A percentile compares a stretch with the other conserved stretches of the same genome.
These are phyloP conservation scores for Ammopiptanthus mongolicus DNA, from an alignment of 306 rosid genomes.

Conservation along the genomic window DNA sequence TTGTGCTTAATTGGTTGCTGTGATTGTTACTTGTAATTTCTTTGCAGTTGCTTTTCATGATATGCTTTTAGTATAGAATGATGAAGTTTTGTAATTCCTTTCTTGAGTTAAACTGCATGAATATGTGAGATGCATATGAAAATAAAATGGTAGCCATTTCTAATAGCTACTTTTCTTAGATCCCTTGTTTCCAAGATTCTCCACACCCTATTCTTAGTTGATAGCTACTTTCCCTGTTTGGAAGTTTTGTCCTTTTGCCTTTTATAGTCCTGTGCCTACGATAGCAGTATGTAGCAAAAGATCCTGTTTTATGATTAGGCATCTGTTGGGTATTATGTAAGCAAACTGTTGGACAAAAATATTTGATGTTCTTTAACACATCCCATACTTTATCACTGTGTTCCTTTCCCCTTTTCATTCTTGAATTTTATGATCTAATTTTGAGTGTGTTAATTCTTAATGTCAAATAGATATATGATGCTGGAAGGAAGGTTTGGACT, in stretches of 20 bases:
- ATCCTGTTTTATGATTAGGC: neutral
- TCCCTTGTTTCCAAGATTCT: neutral
- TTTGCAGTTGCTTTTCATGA: neutral
- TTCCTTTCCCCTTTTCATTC: neutral
- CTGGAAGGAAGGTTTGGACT: neutral
- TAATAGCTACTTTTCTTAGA: neutral
- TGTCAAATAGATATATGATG: conserved; percentile 10
- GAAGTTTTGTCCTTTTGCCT: neutral
- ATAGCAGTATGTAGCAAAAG: no score
- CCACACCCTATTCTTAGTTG: neutral
- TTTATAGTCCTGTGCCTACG: neutral
- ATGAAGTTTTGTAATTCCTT: neutral
- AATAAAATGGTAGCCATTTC: no score
- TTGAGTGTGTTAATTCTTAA: no score
- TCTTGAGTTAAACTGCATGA: no score
- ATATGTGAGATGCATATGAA: neutral
- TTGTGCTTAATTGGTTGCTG: neutral
- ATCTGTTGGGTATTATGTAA: neutral
- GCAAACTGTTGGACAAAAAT: no score
- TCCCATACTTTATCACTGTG: neutral
- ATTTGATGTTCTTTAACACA: neutral
- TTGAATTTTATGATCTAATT: neutral
- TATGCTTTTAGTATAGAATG: neutral
- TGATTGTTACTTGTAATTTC: neutral
- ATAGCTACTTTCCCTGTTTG: neutral